Conservation (phyloP, 2,329 filamentous ascomycete genomes). For the Cytospora mali region DNA sequence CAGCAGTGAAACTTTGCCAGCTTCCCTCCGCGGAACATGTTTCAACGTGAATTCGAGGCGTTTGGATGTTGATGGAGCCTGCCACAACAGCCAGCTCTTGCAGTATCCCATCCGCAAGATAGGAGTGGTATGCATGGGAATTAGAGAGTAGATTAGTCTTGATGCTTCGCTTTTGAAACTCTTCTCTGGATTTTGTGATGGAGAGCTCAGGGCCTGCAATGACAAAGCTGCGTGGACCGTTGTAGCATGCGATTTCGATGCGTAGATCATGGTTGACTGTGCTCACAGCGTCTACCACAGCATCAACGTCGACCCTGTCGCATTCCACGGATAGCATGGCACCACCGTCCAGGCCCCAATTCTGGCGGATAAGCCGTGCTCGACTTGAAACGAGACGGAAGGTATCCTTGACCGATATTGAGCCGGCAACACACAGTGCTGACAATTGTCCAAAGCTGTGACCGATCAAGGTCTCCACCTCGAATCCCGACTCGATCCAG, state of each 20-base stretch:
- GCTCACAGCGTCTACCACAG: too few species aligned
- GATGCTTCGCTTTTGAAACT: constrained; percentile 20
- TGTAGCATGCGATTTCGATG: constrained; percentile 39
- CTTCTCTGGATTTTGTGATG: constrained; percentile 29
- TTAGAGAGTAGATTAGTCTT: constrained; percentile 32
- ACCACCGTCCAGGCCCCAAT: constrained; percentile 39
- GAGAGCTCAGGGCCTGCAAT: constrained; percentile 35
- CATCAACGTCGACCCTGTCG: constrained; percentile 7
- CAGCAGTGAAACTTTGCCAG: constrained; percentile 15
- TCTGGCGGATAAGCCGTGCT: constrained; percentile 36
- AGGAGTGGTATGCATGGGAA: constrained; percentile 37
- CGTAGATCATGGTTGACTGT: constrained; percentile 1
- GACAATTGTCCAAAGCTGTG: constrained; percentile 44
- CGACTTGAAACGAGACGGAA: constrained; percentile 37
- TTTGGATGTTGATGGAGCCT: constrained; percentile 25
- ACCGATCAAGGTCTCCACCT: too few species aligned
- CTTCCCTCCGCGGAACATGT: constrained; percentile 28
- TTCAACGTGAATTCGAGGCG: constrained; percentile 33
- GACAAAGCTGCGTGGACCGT: constrained; percentile 37
- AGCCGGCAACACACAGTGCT: constrained; percentile 38
- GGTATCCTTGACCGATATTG: constrained; percentile 36
- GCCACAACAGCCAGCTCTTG: constrained; percentile 27
- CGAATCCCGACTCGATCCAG: too few species aligned
- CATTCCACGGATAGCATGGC: constrained; percentile 37
- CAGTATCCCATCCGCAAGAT: constrained; percentile 34